A percentile compares a stretch with the other conserved stretches of the same genome.
Evolutionary conservation across 78 protist species (phyloP).

Genomic region (Dictyostelium purpureum): DNA sequence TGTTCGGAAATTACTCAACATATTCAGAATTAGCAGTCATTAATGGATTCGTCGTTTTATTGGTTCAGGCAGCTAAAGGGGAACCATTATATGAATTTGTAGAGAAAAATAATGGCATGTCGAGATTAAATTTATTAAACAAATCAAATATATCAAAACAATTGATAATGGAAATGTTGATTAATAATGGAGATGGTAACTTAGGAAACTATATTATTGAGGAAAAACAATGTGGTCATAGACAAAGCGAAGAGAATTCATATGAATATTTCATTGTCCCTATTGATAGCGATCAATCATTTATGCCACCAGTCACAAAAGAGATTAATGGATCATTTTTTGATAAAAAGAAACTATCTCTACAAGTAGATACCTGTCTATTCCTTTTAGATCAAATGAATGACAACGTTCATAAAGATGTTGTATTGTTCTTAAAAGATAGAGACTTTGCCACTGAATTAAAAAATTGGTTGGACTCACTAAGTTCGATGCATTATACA

Average conservation of each 20-base stretch:
- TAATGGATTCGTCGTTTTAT: neutral
- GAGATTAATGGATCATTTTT: neutral
- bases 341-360: neutral
- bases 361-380: neutral
- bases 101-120: no score
- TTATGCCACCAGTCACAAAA: neutral
- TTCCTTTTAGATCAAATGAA: conserved; percentile 5
- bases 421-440: neutral
- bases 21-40: neutral
- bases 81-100: neutral
- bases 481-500: neutral
- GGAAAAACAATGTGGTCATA: neutral
- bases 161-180: neutral
- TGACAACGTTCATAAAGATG: conserved; percentile 6
- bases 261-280: neutral
- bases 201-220: neutral
- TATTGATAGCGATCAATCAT: neutral
- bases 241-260: neutral
- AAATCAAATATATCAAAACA: neutral
- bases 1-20: neutral
- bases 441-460: neutral
- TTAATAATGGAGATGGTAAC: conserved; percentile 12
- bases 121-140: neutral
- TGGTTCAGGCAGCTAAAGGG: neutral
- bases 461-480: neutral